Evolutionary conservation across 2,329 filamentous ascomycete genomes (phyloP), one percentile per base, ranked within the genome.

Genomic region (Microsporum canis): DNA sequence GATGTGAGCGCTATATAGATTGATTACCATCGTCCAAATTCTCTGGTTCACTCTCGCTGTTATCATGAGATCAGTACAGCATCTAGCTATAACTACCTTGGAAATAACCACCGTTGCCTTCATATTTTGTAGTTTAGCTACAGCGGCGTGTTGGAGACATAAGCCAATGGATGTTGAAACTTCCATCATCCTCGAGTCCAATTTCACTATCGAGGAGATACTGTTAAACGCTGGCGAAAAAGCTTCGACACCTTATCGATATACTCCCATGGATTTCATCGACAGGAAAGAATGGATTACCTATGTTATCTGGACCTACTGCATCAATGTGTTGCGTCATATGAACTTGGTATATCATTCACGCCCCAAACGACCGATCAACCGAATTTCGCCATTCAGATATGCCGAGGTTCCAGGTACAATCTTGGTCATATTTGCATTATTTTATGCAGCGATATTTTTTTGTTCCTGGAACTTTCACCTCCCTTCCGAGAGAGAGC

Each of bases 71-170:
- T 49, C 57, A n/a, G 57, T 53, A 2, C 62, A 65, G 41, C 23
- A 56, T 27, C 63, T 71, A 3, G 57, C 63, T 33, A 64, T 70
- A 36, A 68, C 69, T 3, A 67, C 66, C 4, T 57, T 70, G 0
- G 70, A 72, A 63, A 63, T 72, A 33, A 66, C 67, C 5, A 68
- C 70, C 3, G 45, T 68, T n/a, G 64, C 64, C 27, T 71, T 69
- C 51, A 65, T 71, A 23, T 64, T 69, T 41, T 68, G 67, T 60
- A 68, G 64, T 3, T 61, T 71, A 27, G 63, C 62, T 5, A 70
- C 66, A 6, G 68, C 65, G 38, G 65, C 64, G 51, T 69, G 66
- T 57, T 72, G 70, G 70, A 63, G 62, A 12, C 59, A 68, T 38
- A 72, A 72, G 59, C 70, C 70, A 10, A 55, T 68, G 33, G 68